Conservation (phyloP, 164 flowering plant species). For the Platanus orientalis region DNA sequence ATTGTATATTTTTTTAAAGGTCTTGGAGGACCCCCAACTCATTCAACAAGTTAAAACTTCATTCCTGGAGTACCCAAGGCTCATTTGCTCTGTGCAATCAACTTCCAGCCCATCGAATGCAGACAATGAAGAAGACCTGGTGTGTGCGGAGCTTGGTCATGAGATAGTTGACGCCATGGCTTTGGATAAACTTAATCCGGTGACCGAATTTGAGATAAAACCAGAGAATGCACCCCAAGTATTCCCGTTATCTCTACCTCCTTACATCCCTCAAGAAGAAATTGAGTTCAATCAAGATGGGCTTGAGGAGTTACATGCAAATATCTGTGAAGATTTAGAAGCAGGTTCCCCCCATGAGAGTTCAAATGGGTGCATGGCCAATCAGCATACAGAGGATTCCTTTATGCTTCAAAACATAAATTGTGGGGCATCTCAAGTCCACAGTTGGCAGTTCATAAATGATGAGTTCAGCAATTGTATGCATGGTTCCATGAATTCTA, state of each 20-base stretch:
- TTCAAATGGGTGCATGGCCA: conserved; percentile 44
- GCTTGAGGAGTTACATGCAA: conserved; percentile 14
- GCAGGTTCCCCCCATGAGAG: conserved; percentile 43
- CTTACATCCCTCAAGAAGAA: conserved; percentile 19
- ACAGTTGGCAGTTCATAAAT: conserved; percentile 63
- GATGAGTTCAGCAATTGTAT: conserved; percentile 54
- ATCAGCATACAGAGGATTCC: conserved; percentile 50
- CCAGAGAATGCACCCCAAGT: conserved; percentile 1
- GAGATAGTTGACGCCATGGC: conserved; percentile 26
- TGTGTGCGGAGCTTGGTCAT: conserved; percentile 24
- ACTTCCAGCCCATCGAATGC: conserved; percentile 25
- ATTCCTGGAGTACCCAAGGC: conserved; percentile 56
- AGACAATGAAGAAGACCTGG: conserved; percentile 37
- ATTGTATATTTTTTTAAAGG: conserved; percentile 32
- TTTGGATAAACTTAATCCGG: conserved; percentile 25
- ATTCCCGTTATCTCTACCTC: conserved; percentile 4
- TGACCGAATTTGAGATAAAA: conserved; percentile 13
- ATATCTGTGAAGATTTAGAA: conserved; percentile 25
- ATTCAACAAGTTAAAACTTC: conserved; percentile 64
- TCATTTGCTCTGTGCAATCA: conserved; percentile 41
- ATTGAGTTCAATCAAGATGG: conserved; percentile 23
- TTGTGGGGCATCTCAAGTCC: conserved; percentile 56
- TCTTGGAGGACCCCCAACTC: conserved; percentile 55
- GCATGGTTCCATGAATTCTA: conserved; percentile 49
- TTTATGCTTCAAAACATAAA: conserved; percentile 51